phyloP scores from a whole-genome alignment of 345 rosid species.

The Durio zibethinus region DNA sequence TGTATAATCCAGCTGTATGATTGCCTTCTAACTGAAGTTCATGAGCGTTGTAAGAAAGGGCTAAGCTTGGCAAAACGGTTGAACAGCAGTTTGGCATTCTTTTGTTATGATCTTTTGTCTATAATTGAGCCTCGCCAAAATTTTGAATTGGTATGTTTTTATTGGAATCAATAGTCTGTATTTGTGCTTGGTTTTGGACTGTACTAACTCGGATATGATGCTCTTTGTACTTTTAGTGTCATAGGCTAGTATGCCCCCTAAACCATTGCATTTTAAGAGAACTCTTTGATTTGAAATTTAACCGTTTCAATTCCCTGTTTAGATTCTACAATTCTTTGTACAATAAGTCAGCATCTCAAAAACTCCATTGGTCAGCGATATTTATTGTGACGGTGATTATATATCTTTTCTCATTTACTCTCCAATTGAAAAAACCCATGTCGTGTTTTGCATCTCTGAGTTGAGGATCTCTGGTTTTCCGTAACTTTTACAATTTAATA shows the following conservation, averaged over 20 bases:
- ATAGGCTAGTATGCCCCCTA: neutral
- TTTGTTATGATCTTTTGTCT: slow-evolving; percentile 94
- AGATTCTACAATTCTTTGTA: neutral
- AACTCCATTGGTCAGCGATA: neutral
- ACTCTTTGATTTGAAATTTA: neutral
- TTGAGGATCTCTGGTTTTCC: neutral
- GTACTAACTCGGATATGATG: slow-evolving; percentile 3
- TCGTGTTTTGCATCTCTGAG: neutral
- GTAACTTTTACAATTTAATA: neutral
- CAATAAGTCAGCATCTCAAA: neutral
- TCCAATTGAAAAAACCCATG: neutral
- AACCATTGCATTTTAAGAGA: neutral
- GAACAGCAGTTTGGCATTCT: slow-evolving; percentile 97
- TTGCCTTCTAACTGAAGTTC: slow-evolving; percentile 95
- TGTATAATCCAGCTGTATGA: slow-evolving; percentile 88
- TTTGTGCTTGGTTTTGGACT: neutral
- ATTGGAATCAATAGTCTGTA: neutral
- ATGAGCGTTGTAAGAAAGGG: slow-evolving; percentile 98
- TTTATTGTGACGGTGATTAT: neutral
- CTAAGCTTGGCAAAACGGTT: slow-evolving; percentile 89
- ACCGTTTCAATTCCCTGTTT: neutral
- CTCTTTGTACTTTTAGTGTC: slow-evolving; percentile 14
- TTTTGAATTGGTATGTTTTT: slow-evolving; percentile 78
- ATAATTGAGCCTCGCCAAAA: slow-evolving; percentile 96
- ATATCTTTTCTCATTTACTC: neutral